Evolutionary conservation across 2,329 filamentous ascomycete species (phyloP).

Genomic region (Aspergillus terreus): DNA sequence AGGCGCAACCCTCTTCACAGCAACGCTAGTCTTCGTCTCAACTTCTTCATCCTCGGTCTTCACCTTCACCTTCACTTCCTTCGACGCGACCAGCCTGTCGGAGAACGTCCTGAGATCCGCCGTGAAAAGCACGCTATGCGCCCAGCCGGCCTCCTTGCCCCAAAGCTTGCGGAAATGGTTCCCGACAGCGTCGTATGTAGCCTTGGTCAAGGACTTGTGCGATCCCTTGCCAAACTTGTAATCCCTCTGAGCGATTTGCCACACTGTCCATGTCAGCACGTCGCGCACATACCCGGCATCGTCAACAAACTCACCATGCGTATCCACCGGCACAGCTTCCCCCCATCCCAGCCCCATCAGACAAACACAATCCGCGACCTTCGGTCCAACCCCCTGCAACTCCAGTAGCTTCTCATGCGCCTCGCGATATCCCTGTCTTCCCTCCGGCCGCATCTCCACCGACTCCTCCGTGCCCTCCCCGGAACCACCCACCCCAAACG

Average conservation of each 20-base stretch:
- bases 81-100: slow-evolving; percentile 51
- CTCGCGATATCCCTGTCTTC: slow-evolving; percentile 65
- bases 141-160: slow-evolving; percentile 95
- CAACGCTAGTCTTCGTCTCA: slow-evolving; percentile 14
- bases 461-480: slow-evolving; percentile 25
- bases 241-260: slow-evolving; percentile 95
- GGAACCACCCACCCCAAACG: slow-evolving; percentile 42
- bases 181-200: slow-evolving; percentile 83
- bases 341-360: slow-evolving; percentile 96
- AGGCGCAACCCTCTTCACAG: slow-evolving; percentile 21
- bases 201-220: slow-evolving; percentile 80
- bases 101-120: slow-evolving; percentile 86
- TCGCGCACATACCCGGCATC: not conserved
- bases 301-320: slow-evolving; percentile 57
- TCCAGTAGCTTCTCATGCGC: slow-evolving; percentile 77
- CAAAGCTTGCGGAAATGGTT: slow-evolving; percentile 86
- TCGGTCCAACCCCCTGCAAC: slow-evolving; percentile 87
- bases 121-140: slow-evolving; percentile 93
- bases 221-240: slow-evolving; percentile 86
- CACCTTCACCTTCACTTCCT: slow-evolving; percentile 29
- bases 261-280: slow-evolving; percentile 54
- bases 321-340: slow-evolving; percentile 92
- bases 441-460: slow-evolving; percentile 50
- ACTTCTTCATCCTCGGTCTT: slow-evolving; percentile 26
- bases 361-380: slow-evolving; percentile 95